These are phyloP conservation scores for Colletotrichum neosansevieriae DNA, from an alignment of 2,329 filamentous ascomycete species.

Conservation along the genomic window DNA sequence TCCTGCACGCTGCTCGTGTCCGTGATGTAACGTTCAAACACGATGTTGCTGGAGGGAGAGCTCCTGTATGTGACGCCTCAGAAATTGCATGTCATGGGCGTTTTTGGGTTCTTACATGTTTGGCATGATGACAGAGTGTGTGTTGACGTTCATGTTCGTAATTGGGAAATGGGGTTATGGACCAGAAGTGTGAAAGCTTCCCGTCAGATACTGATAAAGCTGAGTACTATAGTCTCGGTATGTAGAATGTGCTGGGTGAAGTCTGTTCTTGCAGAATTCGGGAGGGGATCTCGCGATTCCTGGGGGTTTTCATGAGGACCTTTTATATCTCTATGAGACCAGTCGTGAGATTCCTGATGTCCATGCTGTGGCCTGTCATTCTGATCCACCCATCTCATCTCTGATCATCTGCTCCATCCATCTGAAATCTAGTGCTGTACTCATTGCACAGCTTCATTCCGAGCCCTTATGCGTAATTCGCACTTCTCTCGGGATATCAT, in stretches of 20 bases:
- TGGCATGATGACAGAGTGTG: not conserved
- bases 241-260: not conserved
- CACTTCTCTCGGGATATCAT: constrained; percentile 7
- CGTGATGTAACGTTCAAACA: not conserved
- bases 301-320: not conserved
- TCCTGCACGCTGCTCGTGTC: not conserved
- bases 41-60: accelerated
- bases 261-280: no score
- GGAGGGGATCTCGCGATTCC: not conserved
- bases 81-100: not conserved
- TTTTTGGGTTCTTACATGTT: not conserved
- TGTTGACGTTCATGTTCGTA: not conserved
- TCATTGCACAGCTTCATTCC: not conserved
- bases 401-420: constrained; percentile 18
- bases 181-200: not conserved
- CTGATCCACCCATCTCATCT: not conserved
- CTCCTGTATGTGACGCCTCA: not conserved
- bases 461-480: not conserved
- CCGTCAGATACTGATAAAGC: not conserved
- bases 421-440: not conserved
- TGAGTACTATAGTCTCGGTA: not conserved
- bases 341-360: accelerated
- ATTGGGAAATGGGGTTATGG: not conserved
- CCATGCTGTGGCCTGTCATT: not conserved
- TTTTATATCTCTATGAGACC: not conserved